Evolutionary conservation across 257 asterid species (phyloP), one percentile per base, ranked within the genome.

Genomic region (Nicotiana attenuata): DNA sequence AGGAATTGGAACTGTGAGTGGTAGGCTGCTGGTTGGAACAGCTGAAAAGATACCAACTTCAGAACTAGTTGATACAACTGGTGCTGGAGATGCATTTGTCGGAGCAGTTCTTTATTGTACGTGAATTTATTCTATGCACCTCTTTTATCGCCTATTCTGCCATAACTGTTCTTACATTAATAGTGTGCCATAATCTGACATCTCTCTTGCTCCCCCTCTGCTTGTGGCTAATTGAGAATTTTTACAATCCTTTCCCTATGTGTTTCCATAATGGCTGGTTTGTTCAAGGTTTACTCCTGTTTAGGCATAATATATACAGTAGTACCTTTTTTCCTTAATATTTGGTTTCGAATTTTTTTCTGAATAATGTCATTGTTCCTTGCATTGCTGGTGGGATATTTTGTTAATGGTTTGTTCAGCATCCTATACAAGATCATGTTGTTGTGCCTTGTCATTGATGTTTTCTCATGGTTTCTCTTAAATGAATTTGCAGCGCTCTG

Each of bases 71-170:
- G 99, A 95, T 87, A 93, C 99, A 64, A 93, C 98, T 10, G 99
- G 99, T 77, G 98, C 99, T 66, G 99, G 99, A n/a, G 99, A 95
- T 87, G 86, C 99, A n/a, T 95, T 93, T 82, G 90, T 95, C 56
- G 99, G 99, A 82, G 97, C 99, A 75, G 86, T 92, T 82, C 91
- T 95, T 69, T 92, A 93, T 75, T 97, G 99, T 93, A 77, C 14
- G 88, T 61, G 28, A 59, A 59, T 3, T 59, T 59, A 59, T 59
- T n/a, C 65, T 9, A 59, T 9, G 13, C 65, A 47, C 16, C 15
- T 6, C 11, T n/a, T 20, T 17, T 56, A 5, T 20, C 65, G 4
- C 28, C 15, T 10, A 1, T 9, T 59, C 13, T 59, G 63, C 63
- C n/a, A 19, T 20, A 19, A 19, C 10, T 6, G 3, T 57, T 57